phyloP scores from a whole-genome alignment of 257 asterid genomes.

The Plantago major region DNA sequence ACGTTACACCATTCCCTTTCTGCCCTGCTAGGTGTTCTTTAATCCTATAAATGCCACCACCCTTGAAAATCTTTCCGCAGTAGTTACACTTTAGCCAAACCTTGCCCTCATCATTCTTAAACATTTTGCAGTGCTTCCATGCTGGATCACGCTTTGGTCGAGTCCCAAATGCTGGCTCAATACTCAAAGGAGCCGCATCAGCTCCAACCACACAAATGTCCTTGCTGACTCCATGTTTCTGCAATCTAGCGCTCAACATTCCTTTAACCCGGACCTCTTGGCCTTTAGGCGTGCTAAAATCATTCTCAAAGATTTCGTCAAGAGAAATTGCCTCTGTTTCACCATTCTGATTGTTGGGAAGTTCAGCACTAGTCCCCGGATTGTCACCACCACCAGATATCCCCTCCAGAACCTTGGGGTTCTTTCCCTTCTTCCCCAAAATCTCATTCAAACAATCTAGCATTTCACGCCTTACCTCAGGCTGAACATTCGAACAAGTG shows the following conservation, averaged over 20 bases:
- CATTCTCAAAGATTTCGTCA: slow-evolving; percentile 53
- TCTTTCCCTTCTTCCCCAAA: slow-evolving; percentile 62
- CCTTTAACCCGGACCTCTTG: too few relatives aligned
- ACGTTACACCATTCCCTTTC: slow-evolving; percentile 10
- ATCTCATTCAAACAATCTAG: slow-evolving; percentile 75
- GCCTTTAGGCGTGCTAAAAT: not conserved
- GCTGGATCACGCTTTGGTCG: slow-evolving; percentile 5
- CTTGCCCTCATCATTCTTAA: not conserved
- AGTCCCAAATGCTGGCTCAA: not conserved
- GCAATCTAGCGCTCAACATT: not conserved
- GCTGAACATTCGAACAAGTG: slow-evolving; percentile 79
- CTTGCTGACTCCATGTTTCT: not conserved
- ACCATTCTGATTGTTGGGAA: slow-evolving; percentile 21
- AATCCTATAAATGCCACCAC: slow-evolving; percentile 14
- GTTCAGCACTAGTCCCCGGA: slow-evolving; percentile 16
- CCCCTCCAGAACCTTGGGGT: slow-evolving; percentile 56
- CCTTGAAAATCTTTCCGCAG: slow-evolving; percentile 7
- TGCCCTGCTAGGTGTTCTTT: slow-evolving; percentile 13
- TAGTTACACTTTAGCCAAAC: slow-evolving; percentile 9
- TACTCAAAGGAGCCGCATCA: not conserved
- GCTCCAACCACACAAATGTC: not conserved
- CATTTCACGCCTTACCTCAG: slow-evolving; percentile 74
- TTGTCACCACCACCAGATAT: slow-evolving; percentile 29
- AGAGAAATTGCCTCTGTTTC: slow-evolving; percentile 55
- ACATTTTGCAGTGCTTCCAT: slow-evolving; percentile 15